phyloP scores from a whole-genome alignment of 331 rosid species.

The Arachis monticola region DNA sequence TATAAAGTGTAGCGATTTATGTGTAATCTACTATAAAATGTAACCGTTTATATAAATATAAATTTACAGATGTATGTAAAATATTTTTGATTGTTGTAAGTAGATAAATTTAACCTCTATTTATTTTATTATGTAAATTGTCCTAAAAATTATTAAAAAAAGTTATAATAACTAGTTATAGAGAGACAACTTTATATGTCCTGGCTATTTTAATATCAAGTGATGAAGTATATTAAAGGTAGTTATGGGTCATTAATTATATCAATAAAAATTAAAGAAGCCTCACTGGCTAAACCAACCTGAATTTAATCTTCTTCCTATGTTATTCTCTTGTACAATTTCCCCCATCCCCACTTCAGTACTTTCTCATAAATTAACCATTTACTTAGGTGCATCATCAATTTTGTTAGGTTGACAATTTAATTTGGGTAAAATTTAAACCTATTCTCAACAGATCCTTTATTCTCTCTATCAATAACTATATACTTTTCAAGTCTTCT shows the following conservation, averaged over 20 bases:
- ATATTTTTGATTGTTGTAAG: too few species aligned
- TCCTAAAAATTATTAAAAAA: too few species aligned
- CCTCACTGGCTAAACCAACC: constrained; percentile 21
- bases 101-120: too few species aligned
- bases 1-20: too few species aligned
- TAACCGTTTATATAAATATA: too few species aligned
- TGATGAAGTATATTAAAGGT: too few species aligned
- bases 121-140: too few species aligned
- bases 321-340: neutral
- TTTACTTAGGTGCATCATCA: neutral
- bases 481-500: neutral
- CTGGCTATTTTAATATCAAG: too few species aligned
- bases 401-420: constrained; percentile 6
- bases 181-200: too few species aligned
- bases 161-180: too few species aligned
- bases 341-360: neutral
- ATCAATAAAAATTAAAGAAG: neutral
- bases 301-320: constrained; percentile 23
- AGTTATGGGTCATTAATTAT: constrained; percentile 23
- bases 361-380: constrained; percentile 10
- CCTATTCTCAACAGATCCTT: neutral
- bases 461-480: neutral
- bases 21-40: too few species aligned
- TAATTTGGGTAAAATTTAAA: constrained; percentile 9
- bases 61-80: too few species aligned